Evolutionary conservation across 2,329 filamentous ascomycete species (phyloP).

Genomic region (Ustulina deusta): DNA sequence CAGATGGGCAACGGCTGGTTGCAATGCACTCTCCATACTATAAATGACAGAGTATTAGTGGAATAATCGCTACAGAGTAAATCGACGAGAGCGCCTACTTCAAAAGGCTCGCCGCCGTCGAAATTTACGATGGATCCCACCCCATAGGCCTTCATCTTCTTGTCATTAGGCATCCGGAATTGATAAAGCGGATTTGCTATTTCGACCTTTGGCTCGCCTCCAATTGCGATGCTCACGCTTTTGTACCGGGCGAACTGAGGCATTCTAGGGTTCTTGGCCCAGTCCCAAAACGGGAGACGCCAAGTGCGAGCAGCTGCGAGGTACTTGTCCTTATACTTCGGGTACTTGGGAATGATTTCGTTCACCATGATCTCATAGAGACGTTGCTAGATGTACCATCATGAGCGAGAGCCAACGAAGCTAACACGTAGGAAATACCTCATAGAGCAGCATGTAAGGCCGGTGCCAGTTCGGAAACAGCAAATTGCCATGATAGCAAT

Average conservation of each 20-base stretch:
- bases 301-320: slow-evolving; percentile 37
- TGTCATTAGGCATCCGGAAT: slow-evolving; percentile 45
- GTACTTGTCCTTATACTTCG: slow-evolving; percentile 29
- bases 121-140: slow-evolving; percentile 14
- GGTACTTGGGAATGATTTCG: slow-evolving; percentile 38
- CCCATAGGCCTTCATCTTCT: slow-evolving; percentile 32
- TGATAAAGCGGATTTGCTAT: slow-evolving; percentile 48
- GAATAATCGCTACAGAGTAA: neutral
- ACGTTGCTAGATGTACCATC: slow-evolving; percentile 37
- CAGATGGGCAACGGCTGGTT: slow-evolving; percentile 34
- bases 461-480: slow-evolving; percentile 36
- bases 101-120: slow-evolving; percentile 32
- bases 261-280: slow-evolving; percentile 47
- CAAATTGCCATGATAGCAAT: slow-evolving; percentile 37
- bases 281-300: slow-evolving; percentile 48
- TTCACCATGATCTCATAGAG: slow-evolving; percentile 42
- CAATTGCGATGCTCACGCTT: slow-evolving; percentile 38
- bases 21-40: slow-evolving; percentile 39
- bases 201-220: slow-evolving; percentile 26
- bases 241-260: slow-evolving; percentile 43
- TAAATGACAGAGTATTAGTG: slow-evolving; percentile 11
- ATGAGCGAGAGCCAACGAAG: slow-evolving; percentile 14
- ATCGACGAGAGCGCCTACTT: slow-evolving; percentile 20
- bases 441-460: slow-evolving; percentile 40
- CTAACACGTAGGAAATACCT: slow-evolving; percentile 17